Base-by-base conservation (phyloP, 352 stramenopile species). In the Phytophthora capsici region DNA sequence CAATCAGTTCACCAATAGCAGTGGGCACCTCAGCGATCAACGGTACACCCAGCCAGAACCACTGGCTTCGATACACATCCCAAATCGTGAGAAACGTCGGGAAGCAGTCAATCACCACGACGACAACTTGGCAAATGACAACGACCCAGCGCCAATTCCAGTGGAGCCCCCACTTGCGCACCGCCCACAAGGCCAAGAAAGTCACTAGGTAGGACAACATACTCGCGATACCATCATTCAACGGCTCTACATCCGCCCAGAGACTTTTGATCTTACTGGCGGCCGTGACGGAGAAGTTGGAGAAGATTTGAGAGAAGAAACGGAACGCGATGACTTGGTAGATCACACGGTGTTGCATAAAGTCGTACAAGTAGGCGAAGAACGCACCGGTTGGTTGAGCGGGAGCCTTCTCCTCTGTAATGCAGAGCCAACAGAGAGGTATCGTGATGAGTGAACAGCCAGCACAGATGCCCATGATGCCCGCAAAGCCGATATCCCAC, bases 21-120 rank as follows among this genome's bases (percentile, higher is more conserved):
- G 63, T 75, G 17, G 77, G 77, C 10, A 86, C 49, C 10, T 75
- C 56, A n/a, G 78, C 69, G 6, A 82, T 36, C 32, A 88, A 45
- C 9, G 79, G 73, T n/a, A 82, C 64, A 23, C 79, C 79, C 2
- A 85, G 50, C 73, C 72, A 88, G 60, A 88, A 84, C 77, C 77
- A 88, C 37, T 88, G 79, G 32, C 63, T 81, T 25, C 78, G 71
- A 14, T 78, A 71, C 0, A 86, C 73, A 32, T 88, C 54, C 77
- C 73, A 89, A 55, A 84, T 79, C 23, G 73, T 86, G 23, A 85
- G 49, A 23, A 87, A 76, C 9, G 71, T 83, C n/a, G 71, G 70
- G 16, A 78, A 57, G 4, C 59, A 58, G 45, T 89, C 80, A 34
- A 82, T 70, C 16, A 70, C 36, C 14, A 73, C 73, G 38, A 86